Percentiles rank a stretch among this genome's conserved stretches.
Evolutionary conservation across 2,329 filamentous ascomycete species (phyloP).

Genomic region (Orbilia oligospora): DNA sequence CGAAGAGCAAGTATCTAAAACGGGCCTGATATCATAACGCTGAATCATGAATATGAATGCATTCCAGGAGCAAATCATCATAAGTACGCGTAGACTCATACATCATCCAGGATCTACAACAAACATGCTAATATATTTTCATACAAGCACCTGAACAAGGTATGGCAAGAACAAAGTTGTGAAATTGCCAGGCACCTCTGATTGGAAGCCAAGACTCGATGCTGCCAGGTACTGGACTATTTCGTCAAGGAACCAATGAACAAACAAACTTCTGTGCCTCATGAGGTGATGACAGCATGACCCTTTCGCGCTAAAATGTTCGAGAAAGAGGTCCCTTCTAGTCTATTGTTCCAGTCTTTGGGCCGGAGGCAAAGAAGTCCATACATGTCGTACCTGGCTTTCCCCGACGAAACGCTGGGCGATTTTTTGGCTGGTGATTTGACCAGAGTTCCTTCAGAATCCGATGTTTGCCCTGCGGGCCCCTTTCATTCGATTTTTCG

Average conservation of each 20-base stretch:
- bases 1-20: constrained; percentile 42
- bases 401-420: constrained; percentile 2
- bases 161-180: constrained; percentile 34
- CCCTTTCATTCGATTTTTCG: constrained; percentile 38
- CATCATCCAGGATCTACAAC: constrained; percentile 26
- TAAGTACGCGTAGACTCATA: constrained; percentile 36
- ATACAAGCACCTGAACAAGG: constrained; percentile 2
- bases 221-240: constrained; percentile 47
- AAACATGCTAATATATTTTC: constrained; percentile 37
- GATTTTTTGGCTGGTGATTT: constrained; percentile 23
- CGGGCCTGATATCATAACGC: constrained; percentile 47
- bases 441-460: constrained; percentile 56
- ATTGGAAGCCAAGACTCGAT: constrained; percentile 57
- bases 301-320: constrained; percentile 53
- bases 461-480: constrained; percentile 22
- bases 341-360: constrained; percentile 14
- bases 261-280: constrained; percentile 30
- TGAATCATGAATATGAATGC: too few relatives aligned
- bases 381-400: background rate
- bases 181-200: constrained; percentile 50
- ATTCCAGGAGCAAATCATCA: constrained; percentile 59
- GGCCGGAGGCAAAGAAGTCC: constrained; percentile 29
- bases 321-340: constrained; percentile 50
- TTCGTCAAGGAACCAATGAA: constrained; percentile 46
- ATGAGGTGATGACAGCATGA: constrained; percentile 55